phyloP scores from a whole-genome alignment of 768 basidiomycete genomes.

The Boletus rubroflammeus region DNA sequence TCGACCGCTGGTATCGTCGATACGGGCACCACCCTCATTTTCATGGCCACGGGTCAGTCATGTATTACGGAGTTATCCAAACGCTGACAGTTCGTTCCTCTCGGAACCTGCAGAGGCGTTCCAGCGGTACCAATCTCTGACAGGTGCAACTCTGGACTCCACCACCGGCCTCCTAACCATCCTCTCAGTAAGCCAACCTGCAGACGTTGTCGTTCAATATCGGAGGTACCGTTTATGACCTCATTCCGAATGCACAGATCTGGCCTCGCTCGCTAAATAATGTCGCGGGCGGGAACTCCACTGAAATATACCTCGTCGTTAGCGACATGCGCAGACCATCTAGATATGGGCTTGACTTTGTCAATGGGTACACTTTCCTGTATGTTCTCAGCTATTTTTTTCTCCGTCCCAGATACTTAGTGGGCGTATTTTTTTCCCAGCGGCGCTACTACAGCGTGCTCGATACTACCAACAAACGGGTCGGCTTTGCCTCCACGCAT shows the following conservation, averaged over 20 bases:
- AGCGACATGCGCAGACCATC: slow-evolving; percentile 10
- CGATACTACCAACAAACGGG: slow-evolving; percentile 2
- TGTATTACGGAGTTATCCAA: not conserved
- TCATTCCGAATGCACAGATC: slow-evolving; percentile 30
- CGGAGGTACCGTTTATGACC: slow-evolving; percentile 7
- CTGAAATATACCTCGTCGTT: slow-evolving; percentile 30
- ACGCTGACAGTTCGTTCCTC: not conserved
- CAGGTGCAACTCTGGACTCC: slow-evolving; percentile 26
- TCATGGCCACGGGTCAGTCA: slow-evolving; percentile 21
- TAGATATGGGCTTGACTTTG: slow-evolving; percentile 16
- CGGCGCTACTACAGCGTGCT: slow-evolving; percentile 39
- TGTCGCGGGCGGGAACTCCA: slow-evolving; percentile 23
- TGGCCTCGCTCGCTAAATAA: slow-evolving; percentile 32
- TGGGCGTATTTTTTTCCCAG: not conserved
- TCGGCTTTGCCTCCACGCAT: slow-evolving; percentile 7
- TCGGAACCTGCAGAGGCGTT: slow-evolving; percentile 21
- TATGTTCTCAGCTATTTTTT: not conserved
- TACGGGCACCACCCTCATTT: slow-evolving; percentile 32
- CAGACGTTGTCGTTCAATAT: slow-evolving; percentile 26
- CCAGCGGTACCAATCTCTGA: slow-evolving; percentile 17
- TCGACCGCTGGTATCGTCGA: slow-evolving; percentile 34
- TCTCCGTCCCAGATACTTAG: not conserved
- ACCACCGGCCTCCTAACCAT: slow-evolving; percentile 29
- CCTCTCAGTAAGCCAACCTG: slow-evolving; percentile 22
- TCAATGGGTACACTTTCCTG: slow-evolving; percentile 19